Conservation (phyloP, 2,329 filamentous ascomycete species). For the Nigrospora oryzae region DNA sequence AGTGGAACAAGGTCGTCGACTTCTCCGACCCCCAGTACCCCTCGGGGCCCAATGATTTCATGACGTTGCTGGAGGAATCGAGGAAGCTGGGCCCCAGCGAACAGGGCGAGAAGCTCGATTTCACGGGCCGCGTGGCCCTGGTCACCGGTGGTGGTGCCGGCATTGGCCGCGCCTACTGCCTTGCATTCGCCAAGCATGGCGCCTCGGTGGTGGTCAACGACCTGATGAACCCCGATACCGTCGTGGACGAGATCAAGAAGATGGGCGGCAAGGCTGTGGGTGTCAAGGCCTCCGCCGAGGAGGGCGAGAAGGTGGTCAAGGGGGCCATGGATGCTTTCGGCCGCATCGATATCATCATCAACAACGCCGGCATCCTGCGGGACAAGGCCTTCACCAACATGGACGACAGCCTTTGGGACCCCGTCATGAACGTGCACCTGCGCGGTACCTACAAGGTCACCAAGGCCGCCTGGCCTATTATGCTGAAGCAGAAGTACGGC, state of each 20-base stretch:
- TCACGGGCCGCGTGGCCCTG: conserved; percentile 76
- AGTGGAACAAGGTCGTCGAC: conserved; percentile 83
- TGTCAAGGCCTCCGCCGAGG: conserved; percentile 88
- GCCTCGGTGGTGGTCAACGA: conserved; percentile 92
- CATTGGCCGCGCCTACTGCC: conserved; percentile 82
- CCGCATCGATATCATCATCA: conserved; percentile 89
- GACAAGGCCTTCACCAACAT: conserved; percentile 99
- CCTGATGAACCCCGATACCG: conserved; percentile 80
- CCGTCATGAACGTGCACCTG: conserved; percentile 86
- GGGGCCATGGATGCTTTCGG: conserved; percentile 88
- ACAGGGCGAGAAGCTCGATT: conserved; percentile 66
- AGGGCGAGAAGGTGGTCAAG: conserved; percentile 87
- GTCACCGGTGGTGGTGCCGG: conserved; percentile 84
- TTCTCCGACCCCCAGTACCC: conserved; percentile 81
- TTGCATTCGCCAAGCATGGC: conserved; percentile 80
- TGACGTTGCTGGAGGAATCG: conserved; percentile 76
- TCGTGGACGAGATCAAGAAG: conserved; percentile 88
- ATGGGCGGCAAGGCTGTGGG: conserved; percentile 82
- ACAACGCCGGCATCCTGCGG: conserved; percentile 95
- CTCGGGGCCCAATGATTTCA: conserved; percentile 77
- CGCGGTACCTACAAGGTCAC: conserved; percentile 93
- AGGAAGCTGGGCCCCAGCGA: conserved; percentile 68
- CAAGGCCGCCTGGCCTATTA: conserved; percentile 95
- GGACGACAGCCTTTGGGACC: conserved; percentile 89
- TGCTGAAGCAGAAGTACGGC: conserved; percentile 98